phyloP scores from a whole-genome alignment of 768 basidiomycete species.

The Lactifluus hygrophoroides region DNA sequence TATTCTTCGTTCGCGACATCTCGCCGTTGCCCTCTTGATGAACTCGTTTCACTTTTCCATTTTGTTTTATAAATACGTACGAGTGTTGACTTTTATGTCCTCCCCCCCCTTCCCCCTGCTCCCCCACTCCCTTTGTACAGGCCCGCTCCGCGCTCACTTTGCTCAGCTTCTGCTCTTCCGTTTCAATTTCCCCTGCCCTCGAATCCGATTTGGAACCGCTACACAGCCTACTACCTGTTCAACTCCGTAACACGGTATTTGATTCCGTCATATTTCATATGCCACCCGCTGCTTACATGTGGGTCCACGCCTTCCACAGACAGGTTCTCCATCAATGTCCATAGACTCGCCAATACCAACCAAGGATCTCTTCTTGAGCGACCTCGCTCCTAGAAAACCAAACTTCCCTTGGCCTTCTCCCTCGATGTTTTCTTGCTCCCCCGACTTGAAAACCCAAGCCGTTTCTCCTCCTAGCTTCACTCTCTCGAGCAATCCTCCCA shows the following conservation, averaged over 20 bases:
- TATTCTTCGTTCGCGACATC: background rate
- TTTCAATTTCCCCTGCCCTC: constrained; percentile 47
- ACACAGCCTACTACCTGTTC: constrained; percentile 43
- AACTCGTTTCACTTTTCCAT: constrained; percentile 1
- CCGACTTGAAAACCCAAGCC: background rate
- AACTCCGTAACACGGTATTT: constrained; percentile 20
- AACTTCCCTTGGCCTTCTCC: background rate
- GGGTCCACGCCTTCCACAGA: background rate
- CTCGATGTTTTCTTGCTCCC: background rate
- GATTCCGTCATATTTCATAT: background rate
- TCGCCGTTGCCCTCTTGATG: background rate
- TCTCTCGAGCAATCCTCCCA: constrained; percentile 63
- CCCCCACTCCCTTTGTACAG: constrained; percentile 28
- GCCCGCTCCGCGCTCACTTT: constrained; percentile 48
- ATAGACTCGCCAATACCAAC: constrained; percentile 1
- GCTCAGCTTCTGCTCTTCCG: constrained; percentile 30
- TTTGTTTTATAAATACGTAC: constrained; percentile 14
- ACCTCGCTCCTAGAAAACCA: background rate
- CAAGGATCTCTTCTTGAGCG: background rate
- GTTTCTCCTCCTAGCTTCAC: constrained; percentile 31
- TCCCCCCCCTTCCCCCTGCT: constrained; percentile 13
- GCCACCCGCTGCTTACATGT: background rate
- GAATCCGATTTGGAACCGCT: constrained; percentile 57
- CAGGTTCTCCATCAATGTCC: background rate
- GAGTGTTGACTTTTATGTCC: background rate